These are phyloP conservation scores for Silene conica DNA, from an alignment of 148 eudicot species.

Conservation along the genomic window DNA sequence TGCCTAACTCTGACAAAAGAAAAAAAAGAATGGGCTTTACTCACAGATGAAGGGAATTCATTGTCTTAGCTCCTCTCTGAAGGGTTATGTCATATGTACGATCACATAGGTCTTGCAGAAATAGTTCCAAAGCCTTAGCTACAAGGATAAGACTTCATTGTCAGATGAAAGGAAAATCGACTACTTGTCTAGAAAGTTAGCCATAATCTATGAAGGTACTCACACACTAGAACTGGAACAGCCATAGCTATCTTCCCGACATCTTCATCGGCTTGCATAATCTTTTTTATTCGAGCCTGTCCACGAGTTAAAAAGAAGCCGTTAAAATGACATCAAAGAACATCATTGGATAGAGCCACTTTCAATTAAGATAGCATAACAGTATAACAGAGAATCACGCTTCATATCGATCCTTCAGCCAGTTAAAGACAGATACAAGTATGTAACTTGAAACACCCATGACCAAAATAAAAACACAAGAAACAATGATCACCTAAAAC, in stretches of 20 bases:
- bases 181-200: constrained; percentile 7
- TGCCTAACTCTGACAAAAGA: not conserved
- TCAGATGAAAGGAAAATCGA: constrained; percentile 6
- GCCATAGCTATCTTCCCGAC: constrained; percentile 99
- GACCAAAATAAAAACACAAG: not conserved
- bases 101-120: constrained; percentile 95
- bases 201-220: constrained; percentile 24
- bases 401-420: not conserved
- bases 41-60: constrained; percentile 88
- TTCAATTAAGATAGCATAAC: not conserved
- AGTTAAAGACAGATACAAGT: not conserved
- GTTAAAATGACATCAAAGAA: not conserved
- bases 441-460: not conserved
- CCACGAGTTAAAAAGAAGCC: constrained; percentile 5
- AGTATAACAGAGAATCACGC: not conserved
- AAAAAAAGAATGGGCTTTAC: constrained; percentile 24
- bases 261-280: constrained; percentile 99
- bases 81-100: constrained; percentile 91
- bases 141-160: constrained; percentile 29
- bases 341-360: not conserved
- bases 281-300: constrained; percentile 95
- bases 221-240: constrained; percentile 94
- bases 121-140: constrained; percentile 96
- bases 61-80: constrained; percentile 92
- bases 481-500: not conserved